These are phyloP conservation scores for Phytophthora colocasiae DNA, from an alignment of 352 stramenopile genomes.

Conservation along the genomic window DNA sequence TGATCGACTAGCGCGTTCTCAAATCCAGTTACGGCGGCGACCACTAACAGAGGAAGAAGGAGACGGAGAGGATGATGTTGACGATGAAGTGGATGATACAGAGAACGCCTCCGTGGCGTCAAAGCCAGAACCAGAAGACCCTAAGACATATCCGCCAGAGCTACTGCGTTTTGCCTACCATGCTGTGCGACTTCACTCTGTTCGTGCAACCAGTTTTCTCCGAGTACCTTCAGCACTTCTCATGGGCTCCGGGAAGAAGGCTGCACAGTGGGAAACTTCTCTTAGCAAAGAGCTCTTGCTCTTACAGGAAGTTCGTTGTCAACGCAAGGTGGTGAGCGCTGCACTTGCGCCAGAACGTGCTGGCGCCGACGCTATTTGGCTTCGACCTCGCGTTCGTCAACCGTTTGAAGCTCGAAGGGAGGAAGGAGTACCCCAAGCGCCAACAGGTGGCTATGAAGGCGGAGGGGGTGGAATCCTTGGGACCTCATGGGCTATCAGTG, in stretches of 20 bases:
- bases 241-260: conserved; percentile 23
- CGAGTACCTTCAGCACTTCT: conserved; percentile 53
- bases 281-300: conserved; percentile 64
- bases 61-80: conserved; percentile 24
- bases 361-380: conserved; percentile 40
- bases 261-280: conserved; percentile 47
- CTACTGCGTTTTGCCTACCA: conserved; percentile 67
- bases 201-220: conserved; percentile 72
- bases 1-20: conserved; percentile 35
- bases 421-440: conserved; percentile 15
- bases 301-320: conserved; percentile 59
- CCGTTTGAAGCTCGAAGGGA: conserved; percentile 31
- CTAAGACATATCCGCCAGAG: conserved; percentile 40
- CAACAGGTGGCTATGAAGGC: conserved; percentile 38
- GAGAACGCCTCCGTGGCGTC: conserved; percentile 14
- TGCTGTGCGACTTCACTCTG: conserved; percentile 53
- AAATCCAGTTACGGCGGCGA: conserved; percentile 22
- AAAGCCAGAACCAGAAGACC: conserved; percentile 12
- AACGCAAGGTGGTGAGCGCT: conserved; percentile 40
- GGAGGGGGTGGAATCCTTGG: conserved; percentile 18
- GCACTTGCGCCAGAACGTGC: conserved; percentile 34
- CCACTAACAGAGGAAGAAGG: conserved; percentile 6
- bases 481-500: conserved; percentile 36
- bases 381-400: conserved; percentile 37
- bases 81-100: conserved; percentile 19